A percentile compares a stretch with the other conserved stretches of the same genome.
Evolutionary conservation across 2,329 filamentous ascomycete genomes (phyloP).

Genomic region (Botrytis fragariae): DNA sequence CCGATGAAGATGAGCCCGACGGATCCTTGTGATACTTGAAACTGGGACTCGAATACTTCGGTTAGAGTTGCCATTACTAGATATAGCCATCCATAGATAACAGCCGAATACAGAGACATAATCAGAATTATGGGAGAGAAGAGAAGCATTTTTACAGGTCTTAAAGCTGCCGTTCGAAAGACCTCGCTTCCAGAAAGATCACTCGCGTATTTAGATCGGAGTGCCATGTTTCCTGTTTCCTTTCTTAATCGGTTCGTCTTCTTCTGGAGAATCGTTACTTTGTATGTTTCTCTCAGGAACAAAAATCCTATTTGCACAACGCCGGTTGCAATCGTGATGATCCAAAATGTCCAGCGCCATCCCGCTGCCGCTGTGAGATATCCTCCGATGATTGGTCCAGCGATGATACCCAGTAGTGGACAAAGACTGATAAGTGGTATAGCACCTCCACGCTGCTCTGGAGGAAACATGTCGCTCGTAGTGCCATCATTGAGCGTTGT

Average conservation of each 20-base stretch:
- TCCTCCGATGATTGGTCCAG: conserved; percentile 48
- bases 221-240: conserved; percentile 49
- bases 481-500: conserved; percentile 61
- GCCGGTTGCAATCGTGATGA: conserved; percentile 43
- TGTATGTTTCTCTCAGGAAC: conserved; percentile 49
- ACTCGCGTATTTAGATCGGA: conserved; percentile 42
- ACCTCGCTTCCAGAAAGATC: conserved; percentile 7
- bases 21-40: conserved; percentile 39
- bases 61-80: conserved; percentile 42
- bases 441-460: conserved; percentile 54
- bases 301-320: conserved; percentile 41
- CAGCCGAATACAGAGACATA: conserved; percentile 37
- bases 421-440: conserved; percentile 52
- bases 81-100: conserved; percentile 40
- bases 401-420: conserved; percentile 40
- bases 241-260: conserved; percentile 45
- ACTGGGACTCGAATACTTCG: conserved; percentile 39
- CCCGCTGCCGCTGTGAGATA: conserved; percentile 47
- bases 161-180: conserved; percentile 37
- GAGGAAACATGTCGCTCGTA: conserved; percentile 61
- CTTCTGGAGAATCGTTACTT: conserved; percentile 47
- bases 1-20: conserved; percentile 42
- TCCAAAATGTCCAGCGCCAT: conserved; percentile 54
- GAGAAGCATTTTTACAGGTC: conserved; percentile 40
- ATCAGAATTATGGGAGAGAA: conserved; percentile 37